These are phyloP conservation scores for Wickerhamiella spandovensis DNA, from an alignment of 805 yeast genomes.

Conservation along the genomic window DNA sequence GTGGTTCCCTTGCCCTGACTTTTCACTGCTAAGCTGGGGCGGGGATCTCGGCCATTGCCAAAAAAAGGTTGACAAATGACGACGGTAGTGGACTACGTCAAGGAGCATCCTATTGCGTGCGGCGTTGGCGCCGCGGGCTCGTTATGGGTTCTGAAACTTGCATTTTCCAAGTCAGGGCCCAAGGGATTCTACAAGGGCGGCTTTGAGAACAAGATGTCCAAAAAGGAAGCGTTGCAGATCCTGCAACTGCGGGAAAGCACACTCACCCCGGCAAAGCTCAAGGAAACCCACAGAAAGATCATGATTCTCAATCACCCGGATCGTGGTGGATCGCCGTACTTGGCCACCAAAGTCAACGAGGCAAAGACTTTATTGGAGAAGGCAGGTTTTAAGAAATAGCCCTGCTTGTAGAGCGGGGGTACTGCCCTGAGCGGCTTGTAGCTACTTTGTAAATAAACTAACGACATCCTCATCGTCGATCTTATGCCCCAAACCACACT, in stretches of 20 bases:
- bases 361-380: slow-evolving; percentile 73
- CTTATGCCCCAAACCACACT: slow-evolving; percentile 76
- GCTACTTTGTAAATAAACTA: slow-evolving; percentile 68
- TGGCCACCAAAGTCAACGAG: slow-evolving; percentile 76
- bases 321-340: slow-evolving; percentile 69
- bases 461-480: slow-evolving; percentile 93
- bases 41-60: neutral
- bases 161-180: slow-evolving; percentile 35
- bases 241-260: slow-evolving; percentile 42
- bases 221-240: slow-evolving; percentile 78
- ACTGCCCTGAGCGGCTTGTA: too few relatives aligned
- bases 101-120: slow-evolving; percentile 61
- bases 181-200: slow-evolving; percentile 73
- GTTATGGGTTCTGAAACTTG: slow-evolving; percentile 20
- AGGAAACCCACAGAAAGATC: slow-evolving; percentile 56
- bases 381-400: slow-evolving; percentile 18
- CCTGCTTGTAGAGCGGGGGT: neutral
- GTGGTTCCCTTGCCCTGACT: too few relatives aligned
- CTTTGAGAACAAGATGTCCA: slow-evolving; percentile 80
- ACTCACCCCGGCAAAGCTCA: slow-evolving; percentile 32
- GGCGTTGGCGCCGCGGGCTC: slow-evolving; percentile 56
- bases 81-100: slow-evolving; percentile 15
- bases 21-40: too few relatives aligned
- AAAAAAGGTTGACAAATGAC: neutral
- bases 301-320: slow-evolving; percentile 85